These are phyloP conservation scores for Hyphopichia khmerensis DNA, from an alignment of 1,139 yeast genomes.

Conservation along the genomic window DNA sequence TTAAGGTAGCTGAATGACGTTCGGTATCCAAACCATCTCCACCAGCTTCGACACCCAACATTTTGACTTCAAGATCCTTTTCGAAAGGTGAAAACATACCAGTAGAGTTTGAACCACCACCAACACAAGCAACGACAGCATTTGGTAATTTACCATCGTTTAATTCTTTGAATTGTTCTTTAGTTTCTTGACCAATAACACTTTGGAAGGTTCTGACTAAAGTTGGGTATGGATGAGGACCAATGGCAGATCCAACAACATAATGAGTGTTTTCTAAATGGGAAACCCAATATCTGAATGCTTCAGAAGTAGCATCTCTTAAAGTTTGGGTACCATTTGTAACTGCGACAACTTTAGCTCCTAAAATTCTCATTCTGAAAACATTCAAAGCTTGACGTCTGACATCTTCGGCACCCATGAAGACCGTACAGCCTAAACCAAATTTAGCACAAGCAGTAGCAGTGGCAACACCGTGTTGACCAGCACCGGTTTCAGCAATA, in stretches of 20 bases:
- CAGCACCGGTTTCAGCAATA: conserved; percentile 99
- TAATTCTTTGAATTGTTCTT: conserved; percentile 77
- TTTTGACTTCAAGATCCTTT: conserved; percentile 68
- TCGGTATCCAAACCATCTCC: conserved; percentile 93
- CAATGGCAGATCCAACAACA: conserved; percentile 96
- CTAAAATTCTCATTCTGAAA: conserved; percentile 93
- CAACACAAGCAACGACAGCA: conserved; percentile 96
- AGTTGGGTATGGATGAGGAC: conserved; percentile 99
- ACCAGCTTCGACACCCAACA: conserved; percentile 97
- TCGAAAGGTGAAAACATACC: conserved; percentile 97
- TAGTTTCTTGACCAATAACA: conserved; percentile 93
- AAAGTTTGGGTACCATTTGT: conserved; percentile 93
- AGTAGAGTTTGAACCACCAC: conserved; percentile 97
- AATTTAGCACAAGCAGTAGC: conserved; percentile 99
- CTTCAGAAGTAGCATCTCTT: conserved; percentile 97
- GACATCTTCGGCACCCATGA: conserved; percentile 99
- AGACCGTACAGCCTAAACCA: conserved; percentile 92
- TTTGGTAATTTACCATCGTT: conserved; percentile 86
- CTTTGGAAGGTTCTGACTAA: conserved; percentile 97
- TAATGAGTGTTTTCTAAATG: conserved; percentile 84
- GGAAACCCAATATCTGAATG: conserved; percentile 94
- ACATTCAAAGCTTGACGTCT: conserved; percentile 98
- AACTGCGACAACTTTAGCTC: conserved; percentile 93
- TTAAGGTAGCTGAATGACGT: conserved; percentile 88
- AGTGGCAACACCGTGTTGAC: conserved; percentile 99